Evolutionary conservation across 2,329 filamentous ascomycete species (phyloP).

Genomic region (Chaetothyriales sp.): DNA sequence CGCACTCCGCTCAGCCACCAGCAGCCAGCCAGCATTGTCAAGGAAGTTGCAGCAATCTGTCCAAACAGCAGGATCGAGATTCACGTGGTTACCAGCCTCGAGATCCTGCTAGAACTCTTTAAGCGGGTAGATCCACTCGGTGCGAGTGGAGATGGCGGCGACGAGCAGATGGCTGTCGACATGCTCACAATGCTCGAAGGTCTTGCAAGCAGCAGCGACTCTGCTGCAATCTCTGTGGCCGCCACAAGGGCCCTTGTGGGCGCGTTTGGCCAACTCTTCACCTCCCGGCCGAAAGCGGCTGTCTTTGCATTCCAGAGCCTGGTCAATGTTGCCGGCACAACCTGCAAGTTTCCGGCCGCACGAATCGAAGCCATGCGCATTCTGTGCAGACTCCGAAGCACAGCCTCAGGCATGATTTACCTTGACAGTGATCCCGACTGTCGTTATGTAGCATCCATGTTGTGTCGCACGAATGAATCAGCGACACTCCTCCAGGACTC

Average conservation of each 20-base stretch:
- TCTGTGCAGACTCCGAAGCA: conserved; percentile 69
- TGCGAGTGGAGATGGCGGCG: not conserved
- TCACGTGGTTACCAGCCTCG: not conserved
- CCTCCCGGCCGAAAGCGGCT: not conserved
- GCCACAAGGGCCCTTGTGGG: conserved; percentile 9
- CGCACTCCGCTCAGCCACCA: not conserved
- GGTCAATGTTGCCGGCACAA: conserved; percentile 7
- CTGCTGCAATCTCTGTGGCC: not conserved
- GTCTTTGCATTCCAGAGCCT: conserved; percentile 9
- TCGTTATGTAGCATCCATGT: conserved; percentile 54
- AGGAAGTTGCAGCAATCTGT: not conserved
- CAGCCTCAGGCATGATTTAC: conserved; percentile 64
- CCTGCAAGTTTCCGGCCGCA: conserved; percentile 49
- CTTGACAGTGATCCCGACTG: conserved; percentile 58
- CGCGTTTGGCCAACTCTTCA: conserved; percentile 7
- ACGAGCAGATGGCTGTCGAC: not conserved
- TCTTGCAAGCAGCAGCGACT: not conserved
- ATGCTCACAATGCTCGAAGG: not conserved
- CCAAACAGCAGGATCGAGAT: not conserved
- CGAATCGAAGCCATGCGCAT: conserved; percentile 63
- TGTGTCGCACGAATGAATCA: conserved; percentile 51
- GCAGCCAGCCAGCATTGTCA: not conserved
- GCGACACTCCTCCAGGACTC: conserved; percentile 23
- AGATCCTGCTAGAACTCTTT: not conserved
- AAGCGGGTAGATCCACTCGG: not conserved